These are phyloP conservation scores for Aspergillus brasiliensis DNA, from an alignment of 2,329 filamentous ascomycete species.

Conservation along the genomic window DNA sequence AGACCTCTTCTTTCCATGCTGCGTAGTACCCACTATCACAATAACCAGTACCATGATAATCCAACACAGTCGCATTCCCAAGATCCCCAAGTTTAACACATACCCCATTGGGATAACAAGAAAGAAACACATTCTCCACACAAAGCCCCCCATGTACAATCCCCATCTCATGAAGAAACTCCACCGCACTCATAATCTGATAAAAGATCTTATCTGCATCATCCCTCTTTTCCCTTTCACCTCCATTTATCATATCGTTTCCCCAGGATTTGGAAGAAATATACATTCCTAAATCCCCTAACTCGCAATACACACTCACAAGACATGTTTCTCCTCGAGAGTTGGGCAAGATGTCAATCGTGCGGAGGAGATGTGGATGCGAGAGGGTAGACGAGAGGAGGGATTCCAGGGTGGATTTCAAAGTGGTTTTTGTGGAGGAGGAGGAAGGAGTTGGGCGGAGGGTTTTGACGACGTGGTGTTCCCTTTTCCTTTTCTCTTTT, in stretches of 20 bases:
- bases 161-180: constrained; percentile 74
- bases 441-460: constrained; percentile 23
- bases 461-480: constrained; percentile 29
- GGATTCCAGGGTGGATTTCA: constrained; percentile 15
- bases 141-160: constrained; percentile 95
- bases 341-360: constrained; percentile 30
- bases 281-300: constrained; percentile 75
- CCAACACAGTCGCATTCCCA: constrained; percentile 54
- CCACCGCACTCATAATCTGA: constrained; percentile 45
- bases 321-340: constrained; percentile 31
- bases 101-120: constrained; percentile 61
- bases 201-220: constrained; percentile 92
- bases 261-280: constrained; percentile 74
- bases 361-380: constrained; percentile 34
- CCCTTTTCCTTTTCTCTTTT: not conserved
- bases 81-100: constrained; percentile 94
- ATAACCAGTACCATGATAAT: constrained; percentile 9
- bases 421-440: constrained; percentile 1
- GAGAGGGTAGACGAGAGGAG: constrained; percentile 18
- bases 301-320: constrained; percentile 50
- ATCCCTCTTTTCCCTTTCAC: constrained; percentile 21
- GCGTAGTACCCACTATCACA: constrained; percentile 1
- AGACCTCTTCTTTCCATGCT: not conserved
- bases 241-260: constrained; percentile 28
- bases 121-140: constrained; percentile 88